These are phyloP conservation scores for Apostasia ramifera DNA, from an alignment of 106 monocot genomes.

Conservation along the genomic window DNA sequence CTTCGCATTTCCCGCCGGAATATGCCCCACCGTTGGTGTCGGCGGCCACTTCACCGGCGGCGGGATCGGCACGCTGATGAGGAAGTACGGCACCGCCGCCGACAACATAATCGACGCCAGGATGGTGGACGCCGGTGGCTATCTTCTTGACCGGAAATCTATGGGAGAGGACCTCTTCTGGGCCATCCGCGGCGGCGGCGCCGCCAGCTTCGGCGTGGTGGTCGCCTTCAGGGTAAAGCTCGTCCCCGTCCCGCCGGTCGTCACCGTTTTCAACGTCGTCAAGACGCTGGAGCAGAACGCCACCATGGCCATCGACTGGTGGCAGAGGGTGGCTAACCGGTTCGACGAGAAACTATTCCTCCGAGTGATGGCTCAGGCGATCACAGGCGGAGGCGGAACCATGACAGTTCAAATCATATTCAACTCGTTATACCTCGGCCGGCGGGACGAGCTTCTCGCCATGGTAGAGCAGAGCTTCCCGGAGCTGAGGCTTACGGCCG, in stretches of 20 bases:
- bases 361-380: background rate
- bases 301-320: constrained; percentile 5
- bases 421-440: constrained; percentile 8
- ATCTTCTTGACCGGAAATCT: constrained; percentile 17
- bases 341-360: constrained; percentile 7
- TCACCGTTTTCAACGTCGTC: constrained; percentile 26
- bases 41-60: constrained; percentile 51
- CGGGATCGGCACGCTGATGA: constrained; percentile 28
- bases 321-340: constrained; percentile 10
- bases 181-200: constrained; percentile 55
- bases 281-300: constrained; percentile 6
- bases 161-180: constrained; percentile 75
- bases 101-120: constrained; percentile 39
- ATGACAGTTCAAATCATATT: background rate
- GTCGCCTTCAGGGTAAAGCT: constrained; percentile 33
- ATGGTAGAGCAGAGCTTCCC: constrained; percentile 4
- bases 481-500: constrained; percentile 7
- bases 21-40: constrained; percentile 31
- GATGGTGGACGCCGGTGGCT: constrained; percentile 24
- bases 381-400: background rate
- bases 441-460: background rate
- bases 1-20: constrained; percentile 29
- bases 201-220: constrained; percentile 38
- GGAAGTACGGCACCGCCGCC: constrained; percentile 32
- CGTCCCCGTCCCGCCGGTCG: constrained; percentile 31